Conservation (phyloP, 352 stramenopile species). For the Pythium vanterpoolii region DNA sequence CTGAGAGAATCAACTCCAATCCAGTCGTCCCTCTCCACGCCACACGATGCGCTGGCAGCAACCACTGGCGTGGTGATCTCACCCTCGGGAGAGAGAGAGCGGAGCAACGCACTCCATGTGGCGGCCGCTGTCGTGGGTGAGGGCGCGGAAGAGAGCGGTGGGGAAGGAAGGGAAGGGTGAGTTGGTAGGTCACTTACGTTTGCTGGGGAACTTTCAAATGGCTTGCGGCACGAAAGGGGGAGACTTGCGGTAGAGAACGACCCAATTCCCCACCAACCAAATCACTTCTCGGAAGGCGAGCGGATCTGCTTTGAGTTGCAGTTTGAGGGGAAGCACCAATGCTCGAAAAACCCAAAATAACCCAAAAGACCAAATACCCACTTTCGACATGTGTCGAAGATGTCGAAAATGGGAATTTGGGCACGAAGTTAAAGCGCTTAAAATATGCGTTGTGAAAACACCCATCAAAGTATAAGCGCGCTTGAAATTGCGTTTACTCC, state of each 20-base stretch:
- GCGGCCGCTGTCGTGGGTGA: not conserved
- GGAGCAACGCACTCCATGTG: not conserved
- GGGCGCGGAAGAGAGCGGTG: not conserved
- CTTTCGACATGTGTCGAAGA: not conserved
- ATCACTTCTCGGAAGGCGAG: constrained; percentile 18
- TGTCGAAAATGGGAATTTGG: not conserved
- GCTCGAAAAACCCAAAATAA: not conserved
- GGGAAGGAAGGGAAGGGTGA: not conserved
- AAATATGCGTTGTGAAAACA: not conserved
- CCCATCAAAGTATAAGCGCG: not conserved
- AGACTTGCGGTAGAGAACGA: constrained; percentile 16
- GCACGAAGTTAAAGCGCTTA: not conserved
- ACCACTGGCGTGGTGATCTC: not conserved
- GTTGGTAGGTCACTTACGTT: constrained; percentile 19
- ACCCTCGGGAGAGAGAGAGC: not conserved
- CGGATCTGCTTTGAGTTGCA: constrained; percentile 15
- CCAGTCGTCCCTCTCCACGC: not conserved
- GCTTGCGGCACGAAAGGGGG: constrained; percentile 8
- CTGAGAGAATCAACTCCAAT: not conserved
- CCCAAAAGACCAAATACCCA: constrained; percentile 8
- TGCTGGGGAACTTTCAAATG: constrained; percentile 36
- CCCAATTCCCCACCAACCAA: constrained; percentile 33
- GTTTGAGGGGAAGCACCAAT: constrained; percentile 8
- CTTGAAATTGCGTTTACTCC: not conserved
- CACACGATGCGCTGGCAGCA: not conserved